phyloP scores from a whole-genome alignment of 2,329 filamentous ascomycete species.

The Claviceps sp. region DNA sequence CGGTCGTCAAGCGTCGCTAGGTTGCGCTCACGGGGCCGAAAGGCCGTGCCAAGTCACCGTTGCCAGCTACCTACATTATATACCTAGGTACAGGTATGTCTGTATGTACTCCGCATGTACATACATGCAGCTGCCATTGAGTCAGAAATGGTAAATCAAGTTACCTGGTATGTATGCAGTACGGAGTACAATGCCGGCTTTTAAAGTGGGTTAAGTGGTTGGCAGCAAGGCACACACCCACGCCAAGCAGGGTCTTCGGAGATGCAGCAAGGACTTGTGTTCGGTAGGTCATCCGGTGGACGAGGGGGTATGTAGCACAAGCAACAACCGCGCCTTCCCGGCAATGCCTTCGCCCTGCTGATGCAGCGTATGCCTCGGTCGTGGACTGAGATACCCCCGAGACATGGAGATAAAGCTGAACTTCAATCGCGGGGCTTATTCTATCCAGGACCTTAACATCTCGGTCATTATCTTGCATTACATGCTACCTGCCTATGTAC shows the following conservation, averaged over 20 bases:
- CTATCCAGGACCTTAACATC: neutral
- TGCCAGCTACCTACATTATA: slow-evolving; percentile 1
- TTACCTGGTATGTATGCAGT: neutral
- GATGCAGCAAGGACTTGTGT: slow-evolving; percentile 5
- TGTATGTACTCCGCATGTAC: too few relatives aligned
- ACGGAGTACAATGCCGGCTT: neutral
- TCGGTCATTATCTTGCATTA: neutral
- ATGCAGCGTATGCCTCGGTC: neutral
- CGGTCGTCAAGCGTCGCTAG: neutral
- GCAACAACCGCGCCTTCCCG: neutral
- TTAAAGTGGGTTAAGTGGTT: neutral
- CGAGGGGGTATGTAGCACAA: neutral
- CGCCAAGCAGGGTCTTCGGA: slow-evolving; percentile 10
- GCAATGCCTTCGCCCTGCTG: neutral
- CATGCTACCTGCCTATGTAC: neutral
- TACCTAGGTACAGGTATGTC: too few relatives aligned
- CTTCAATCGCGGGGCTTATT: neutral
- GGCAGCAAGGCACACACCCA: slow-evolving; percentile 4
- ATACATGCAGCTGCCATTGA: neutral
- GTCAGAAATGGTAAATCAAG: neutral
- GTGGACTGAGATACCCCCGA: neutral
- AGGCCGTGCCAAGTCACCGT: slow-evolving; percentile 1
- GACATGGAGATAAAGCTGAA: neutral
- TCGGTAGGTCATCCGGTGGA: slow-evolving; percentile 10
- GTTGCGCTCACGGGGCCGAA: slow-evolving; percentile 1